Percentiles rank a stretch among this genome's conserved stretches.
These are phyloP conservation scores for Trichoderma parareesei DNA, from an alignment of 495 filamentous ascomycete species.

Conservation along the genomic window DNA sequence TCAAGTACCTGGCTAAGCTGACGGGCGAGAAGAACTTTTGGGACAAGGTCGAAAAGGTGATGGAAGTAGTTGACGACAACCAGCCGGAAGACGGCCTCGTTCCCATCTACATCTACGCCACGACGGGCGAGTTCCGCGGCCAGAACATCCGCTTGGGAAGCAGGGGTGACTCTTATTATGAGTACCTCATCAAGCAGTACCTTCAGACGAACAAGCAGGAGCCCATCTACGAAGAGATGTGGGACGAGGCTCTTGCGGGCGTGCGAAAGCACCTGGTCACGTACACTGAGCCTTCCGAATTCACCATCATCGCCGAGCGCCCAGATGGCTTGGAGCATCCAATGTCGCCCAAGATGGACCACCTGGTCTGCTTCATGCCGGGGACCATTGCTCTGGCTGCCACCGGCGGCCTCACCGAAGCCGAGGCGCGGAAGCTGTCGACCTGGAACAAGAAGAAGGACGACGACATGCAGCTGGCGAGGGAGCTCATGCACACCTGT, in stretches of 20 bases:
- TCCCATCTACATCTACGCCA: slow-evolving; percentile 84
- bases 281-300: slow-evolving; percentile 68
- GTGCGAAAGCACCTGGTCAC: slow-evolving; percentile 87
- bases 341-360: slow-evolving; percentile 90
- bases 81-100: slow-evolving; percentile 71
- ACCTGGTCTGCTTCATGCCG: slow-evolving; percentile 95
- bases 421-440: slow-evolving; percentile 60
- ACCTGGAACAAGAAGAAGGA: slow-evolving; percentile 74
- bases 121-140: slow-evolving; percentile 66
- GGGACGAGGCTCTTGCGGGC: slow-evolving; percentile 76
- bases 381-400: slow-evolving; percentile 87
- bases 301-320: slow-evolving; percentile 82
- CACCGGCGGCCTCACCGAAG: slow-evolving; percentile 67
- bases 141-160: slow-evolving; percentile 86
- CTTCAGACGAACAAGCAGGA: slow-evolving; percentile 85
- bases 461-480: slow-evolving; percentile 75
- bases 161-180: slow-evolving; percentile 94
- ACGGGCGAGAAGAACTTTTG: slow-evolving; percentile 90
- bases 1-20: slow-evolving; percentile 94
- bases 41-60: slow-evolving; percentile 83
- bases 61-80: slow-evolving; percentile 79
- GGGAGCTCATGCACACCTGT: slow-evolving; percentile 91
- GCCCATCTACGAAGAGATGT: slow-evolving; percentile 81
- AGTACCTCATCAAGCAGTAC: slow-evolving; percentile 96
- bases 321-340: slow-evolving; percentile 58